phyloP scores from a whole-genome alignment of 1,284 basidiomycete species.

The Tetrapyrgos nigripes region DNA sequence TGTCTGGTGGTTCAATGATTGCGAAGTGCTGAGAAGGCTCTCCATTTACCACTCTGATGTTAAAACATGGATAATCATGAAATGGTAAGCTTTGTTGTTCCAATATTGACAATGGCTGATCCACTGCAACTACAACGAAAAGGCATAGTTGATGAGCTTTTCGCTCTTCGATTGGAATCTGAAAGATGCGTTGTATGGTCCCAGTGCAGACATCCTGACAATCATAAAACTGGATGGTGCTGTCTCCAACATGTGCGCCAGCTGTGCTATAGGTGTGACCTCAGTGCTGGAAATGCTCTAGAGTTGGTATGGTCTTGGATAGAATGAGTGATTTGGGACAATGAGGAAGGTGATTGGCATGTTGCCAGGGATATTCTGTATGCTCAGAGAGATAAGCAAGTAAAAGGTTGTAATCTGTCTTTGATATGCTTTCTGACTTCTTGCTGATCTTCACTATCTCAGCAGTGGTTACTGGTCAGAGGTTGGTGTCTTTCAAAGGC shows the following conservation, averaged over 20 bases:
- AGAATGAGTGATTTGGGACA: too few species aligned
- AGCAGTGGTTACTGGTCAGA: not conserved
- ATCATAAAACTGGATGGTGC: slow-evolving; percentile 28
- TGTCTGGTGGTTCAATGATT: slow-evolving; percentile 21
- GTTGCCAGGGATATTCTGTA: too few species aligned
- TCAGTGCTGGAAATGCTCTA: too few species aligned
- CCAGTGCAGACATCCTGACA: slow-evolving; percentile 37
- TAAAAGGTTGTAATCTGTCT: too few species aligned
- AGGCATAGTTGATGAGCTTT: slow-evolving; percentile 32
- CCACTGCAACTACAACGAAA: slow-evolving; percentile 37
- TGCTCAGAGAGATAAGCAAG: slow-evolving; percentile 14
- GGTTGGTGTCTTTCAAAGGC: too few species aligned
- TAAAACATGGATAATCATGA: slow-evolving; percentile 2
- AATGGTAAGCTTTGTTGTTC: slow-evolving; percentile 31
- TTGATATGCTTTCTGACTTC: too few species aligned
- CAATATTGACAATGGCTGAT: slow-evolving; percentile 39
- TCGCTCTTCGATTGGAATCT: slow-evolving; percentile 33
- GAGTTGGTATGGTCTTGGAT: too few species aligned
- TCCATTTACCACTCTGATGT: slow-evolving; percentile 23
- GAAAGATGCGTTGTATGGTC: slow-evolving; percentile 38
- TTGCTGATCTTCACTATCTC: too few species aligned
- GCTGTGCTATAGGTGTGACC: too few species aligned
- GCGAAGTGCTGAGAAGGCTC: not conserved
- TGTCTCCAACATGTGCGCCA: too few species aligned
- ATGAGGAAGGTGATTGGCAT: too few species aligned